These are phyloP conservation scores for Fusarium hostae DNA, from an alignment of 2,329 filamentous ascomycete species.

Conservation along the genomic window DNA sequence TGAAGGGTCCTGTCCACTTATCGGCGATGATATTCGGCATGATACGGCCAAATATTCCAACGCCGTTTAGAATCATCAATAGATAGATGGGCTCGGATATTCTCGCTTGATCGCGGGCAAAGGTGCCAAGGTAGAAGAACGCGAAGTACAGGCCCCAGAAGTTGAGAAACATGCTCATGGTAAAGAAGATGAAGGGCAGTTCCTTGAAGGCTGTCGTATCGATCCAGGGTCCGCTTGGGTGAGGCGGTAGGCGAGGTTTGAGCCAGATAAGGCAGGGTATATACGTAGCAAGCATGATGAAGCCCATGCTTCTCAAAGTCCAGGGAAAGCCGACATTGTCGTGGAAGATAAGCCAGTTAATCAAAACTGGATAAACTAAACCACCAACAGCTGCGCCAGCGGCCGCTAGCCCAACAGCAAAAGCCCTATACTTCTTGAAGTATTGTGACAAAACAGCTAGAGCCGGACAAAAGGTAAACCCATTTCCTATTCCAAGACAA, in stretches of 20 bases:
- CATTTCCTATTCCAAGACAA: constrained; percentile 62
- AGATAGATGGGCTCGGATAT: constrained; percentile 40
- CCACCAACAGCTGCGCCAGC: constrained; percentile 67
- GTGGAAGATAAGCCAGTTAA: constrained; percentile 57
- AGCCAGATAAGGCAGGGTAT: constrained; percentile 52
- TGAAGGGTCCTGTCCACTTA: constrained; percentile 61
- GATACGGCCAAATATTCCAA: constrained; percentile 61
- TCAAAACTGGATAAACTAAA: constrained; percentile 62
- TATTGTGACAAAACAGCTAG: constrained; percentile 72
- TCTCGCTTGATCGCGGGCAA: constrained; percentile 51
- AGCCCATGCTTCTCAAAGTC: constrained; percentile 62
- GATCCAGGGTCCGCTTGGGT: constrained; percentile 54
- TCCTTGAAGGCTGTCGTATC: constrained; percentile 59
- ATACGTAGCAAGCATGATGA: constrained; percentile 57
- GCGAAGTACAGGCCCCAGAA: constrained; percentile 55
- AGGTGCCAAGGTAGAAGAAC: constrained; percentile 63
- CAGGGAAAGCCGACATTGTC: constrained; percentile 63
- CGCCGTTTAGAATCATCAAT: constrained; percentile 62
- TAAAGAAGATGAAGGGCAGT: constrained; percentile 50
- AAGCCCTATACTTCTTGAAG: constrained; percentile 63
- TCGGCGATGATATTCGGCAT: constrained; percentile 61
- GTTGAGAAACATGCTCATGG: constrained; percentile 48
- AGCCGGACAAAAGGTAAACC: constrained; percentile 66
- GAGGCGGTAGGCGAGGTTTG: constrained; percentile 54
- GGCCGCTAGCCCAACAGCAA: constrained; percentile 69